A percentile compares a stretch with the other conserved stretches of the same genome.
phyloP scores from a whole-genome alignment of 1,284 basidiomycete genomes.

The Fereydounia khargensis region DNA sequence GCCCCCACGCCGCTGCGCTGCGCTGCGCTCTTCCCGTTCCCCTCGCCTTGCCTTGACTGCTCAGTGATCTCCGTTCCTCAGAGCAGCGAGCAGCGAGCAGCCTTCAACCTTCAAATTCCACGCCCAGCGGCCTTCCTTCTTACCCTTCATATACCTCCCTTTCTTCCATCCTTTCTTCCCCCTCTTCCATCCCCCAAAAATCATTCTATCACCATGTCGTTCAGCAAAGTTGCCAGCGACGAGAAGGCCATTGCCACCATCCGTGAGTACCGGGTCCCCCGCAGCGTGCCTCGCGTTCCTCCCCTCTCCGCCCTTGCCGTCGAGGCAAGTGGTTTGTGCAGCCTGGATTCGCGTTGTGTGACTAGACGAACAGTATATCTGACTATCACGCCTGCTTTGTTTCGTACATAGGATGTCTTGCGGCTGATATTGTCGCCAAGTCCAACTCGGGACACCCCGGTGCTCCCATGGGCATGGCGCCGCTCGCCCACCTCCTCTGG shows the following conservation, averaged over 20 bases:
- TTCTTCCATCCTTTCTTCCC: constrained; percentile 12
- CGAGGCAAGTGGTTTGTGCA: neutral
- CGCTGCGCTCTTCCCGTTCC: too few relatives aligned
- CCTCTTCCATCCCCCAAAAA: neutral
- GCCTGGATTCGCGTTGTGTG: too few relatives aligned
- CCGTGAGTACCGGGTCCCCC: constrained; percentile 23
- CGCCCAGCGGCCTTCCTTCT: too few relatives aligned
- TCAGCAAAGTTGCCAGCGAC: constrained; percentile 40
- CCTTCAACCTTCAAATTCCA: too few relatives aligned
- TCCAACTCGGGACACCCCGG: constrained; percentile 70
- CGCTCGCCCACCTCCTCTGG: constrained; percentile 82
- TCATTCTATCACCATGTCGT: constrained; percentile 25
- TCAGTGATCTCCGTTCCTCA: too few relatives aligned
- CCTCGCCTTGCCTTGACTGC: too few relatives aligned
- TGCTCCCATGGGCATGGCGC: constrained; percentile 71
- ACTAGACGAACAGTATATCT: too few relatives aligned
- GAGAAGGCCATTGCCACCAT: constrained; percentile 48
- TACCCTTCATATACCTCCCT: neutral
- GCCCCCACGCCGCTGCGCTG: too few relatives aligned
- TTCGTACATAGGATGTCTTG: constrained; percentile 41
- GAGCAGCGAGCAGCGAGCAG: too few relatives aligned
- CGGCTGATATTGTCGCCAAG: constrained; percentile 46
- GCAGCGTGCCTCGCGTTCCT: neutral
- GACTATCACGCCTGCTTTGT: too few relatives aligned
- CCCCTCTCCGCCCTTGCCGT: neutral